Evolutionary conservation across 768 basidiomycete genomes (phyloP).

Genomic region (Kwoniella heveanensis): DNA sequence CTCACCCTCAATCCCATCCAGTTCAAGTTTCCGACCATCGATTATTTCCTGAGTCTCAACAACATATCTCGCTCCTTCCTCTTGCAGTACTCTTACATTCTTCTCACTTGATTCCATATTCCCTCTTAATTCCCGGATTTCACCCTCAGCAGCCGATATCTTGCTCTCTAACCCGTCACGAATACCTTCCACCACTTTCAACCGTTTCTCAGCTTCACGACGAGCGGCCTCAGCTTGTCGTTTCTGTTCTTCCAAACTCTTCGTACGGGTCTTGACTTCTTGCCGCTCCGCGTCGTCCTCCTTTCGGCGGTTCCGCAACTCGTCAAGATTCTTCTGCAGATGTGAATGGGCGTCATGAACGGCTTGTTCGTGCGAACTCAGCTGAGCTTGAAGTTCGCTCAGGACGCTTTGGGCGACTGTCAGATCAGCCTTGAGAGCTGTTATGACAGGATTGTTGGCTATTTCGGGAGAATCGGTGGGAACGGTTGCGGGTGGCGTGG

Average conservation of each 20-base stretch:
- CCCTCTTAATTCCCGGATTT: constrained; percentile 49
- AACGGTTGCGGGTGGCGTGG: constrained; percentile 23
- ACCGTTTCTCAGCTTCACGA: constrained; percentile 84
- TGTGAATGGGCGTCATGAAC: constrained; percentile 59
- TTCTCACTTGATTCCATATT: constrained; percentile 60
- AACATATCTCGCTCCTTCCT: constrained; percentile 64
- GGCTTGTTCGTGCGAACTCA: constrained; percentile 41
- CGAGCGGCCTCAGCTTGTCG: constrained; percentile 76
- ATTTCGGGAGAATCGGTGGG: constrained; percentile 27
- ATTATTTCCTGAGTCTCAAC: constrained; percentile 64
- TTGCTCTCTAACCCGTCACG: constrained; percentile 61
- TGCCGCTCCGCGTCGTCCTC: constrained; percentile 76
- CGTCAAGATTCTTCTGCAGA: constrained; percentile 74
- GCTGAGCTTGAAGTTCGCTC: constrained; percentile 38
- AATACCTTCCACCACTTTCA: constrained; percentile 68
- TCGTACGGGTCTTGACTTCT: constrained; percentile 81
- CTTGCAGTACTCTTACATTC: constrained; percentile 65
- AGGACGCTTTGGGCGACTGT: constrained; percentile 43
- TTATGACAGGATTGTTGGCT: constrained; percentile 41
- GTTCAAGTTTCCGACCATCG: constrained; percentile 63
- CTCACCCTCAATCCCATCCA: constrained; percentile 59
- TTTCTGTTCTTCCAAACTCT: constrained; percentile 81
- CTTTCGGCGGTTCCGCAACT: constrained; percentile 63
- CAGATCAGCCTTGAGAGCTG: constrained; percentile 46
- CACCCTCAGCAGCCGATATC: constrained; percentile 38